Evolutionary conservation across 2,329 filamentous ascomycete species (phyloP).

Genomic region (Trichoderma atroviride): DNA sequence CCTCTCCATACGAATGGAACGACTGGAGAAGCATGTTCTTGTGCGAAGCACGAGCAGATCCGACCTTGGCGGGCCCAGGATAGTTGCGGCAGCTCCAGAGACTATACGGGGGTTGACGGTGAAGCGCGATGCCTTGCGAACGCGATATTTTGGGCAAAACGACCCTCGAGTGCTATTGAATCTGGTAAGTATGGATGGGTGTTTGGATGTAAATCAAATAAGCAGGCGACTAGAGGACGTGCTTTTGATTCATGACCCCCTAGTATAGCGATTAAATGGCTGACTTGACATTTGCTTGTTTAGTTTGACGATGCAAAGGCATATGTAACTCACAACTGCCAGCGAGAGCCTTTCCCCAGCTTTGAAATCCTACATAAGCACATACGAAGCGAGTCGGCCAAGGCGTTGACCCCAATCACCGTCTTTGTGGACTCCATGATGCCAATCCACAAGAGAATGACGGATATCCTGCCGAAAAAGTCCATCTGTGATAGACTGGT

Average conservation of each 20-base stretch:
- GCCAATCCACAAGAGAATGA: constrained; percentile 60
- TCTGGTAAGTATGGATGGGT: constrained; percentile 45
- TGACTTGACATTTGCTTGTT: neutral
- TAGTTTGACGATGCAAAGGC: constrained; percentile 59
- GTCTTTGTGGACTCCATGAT: constrained; percentile 63
- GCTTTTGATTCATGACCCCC: neutral
- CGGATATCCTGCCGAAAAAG: constrained; percentile 56
- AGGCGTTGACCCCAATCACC: constrained; percentile 53
- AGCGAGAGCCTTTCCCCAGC: constrained; percentile 47
- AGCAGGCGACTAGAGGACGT: neutral
- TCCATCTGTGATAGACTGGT: constrained; percentile 55
- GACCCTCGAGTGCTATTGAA: constrained; percentile 57
- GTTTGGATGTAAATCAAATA: neutral
- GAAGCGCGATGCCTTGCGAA: constrained; percentile 50
- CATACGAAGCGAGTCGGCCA: constrained; percentile 52
- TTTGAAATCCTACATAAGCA: constrained; percentile 52
- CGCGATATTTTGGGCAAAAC: constrained; percentile 57
- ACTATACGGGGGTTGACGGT: constrained; percentile 55
- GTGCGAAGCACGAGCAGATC: constrained; percentile 46
- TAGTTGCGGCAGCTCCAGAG: constrained; percentile 44
- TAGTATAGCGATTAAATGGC: constrained; percentile 2
- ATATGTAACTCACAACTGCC: constrained; percentile 47
- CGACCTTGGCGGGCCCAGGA: constrained; percentile 39
- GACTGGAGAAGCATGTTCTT: constrained; percentile 55
- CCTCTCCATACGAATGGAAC: constrained; percentile 53